Evolutionary conservation across 208 protist species (phyloP).

Genomic region (Kentomonas sorsogonicus): DNA sequence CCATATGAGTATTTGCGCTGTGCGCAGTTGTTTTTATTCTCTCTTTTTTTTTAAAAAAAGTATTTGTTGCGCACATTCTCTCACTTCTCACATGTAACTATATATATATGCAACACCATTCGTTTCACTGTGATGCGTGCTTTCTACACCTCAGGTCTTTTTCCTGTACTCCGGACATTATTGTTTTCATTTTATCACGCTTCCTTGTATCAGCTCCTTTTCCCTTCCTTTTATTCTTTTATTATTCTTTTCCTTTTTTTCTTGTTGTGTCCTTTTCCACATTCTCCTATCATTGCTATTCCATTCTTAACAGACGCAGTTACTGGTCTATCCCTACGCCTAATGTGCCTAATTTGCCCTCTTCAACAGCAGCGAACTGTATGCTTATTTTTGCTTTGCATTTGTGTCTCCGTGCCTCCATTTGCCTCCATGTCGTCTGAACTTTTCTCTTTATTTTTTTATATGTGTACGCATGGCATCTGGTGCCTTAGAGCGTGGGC

Average conservation of each 20-base stretch:
- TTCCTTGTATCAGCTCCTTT: neutral
- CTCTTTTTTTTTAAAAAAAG: conserved; percentile 3
- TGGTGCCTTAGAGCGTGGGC: too few species aligned
- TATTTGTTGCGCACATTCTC: neutral
- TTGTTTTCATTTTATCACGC: conserved; percentile 1
- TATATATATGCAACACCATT: neutral
- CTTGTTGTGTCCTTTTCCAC: conserved; percentile 2
- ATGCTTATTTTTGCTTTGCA: neutral
- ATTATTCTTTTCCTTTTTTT: conserved; percentile 13
- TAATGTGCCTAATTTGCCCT: neutral
- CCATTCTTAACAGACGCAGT: neutral
- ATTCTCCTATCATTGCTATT: neutral
- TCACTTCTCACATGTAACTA: neutral
- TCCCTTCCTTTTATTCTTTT: conserved; percentile 10
- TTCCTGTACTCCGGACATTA: neutral
- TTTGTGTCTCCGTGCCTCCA: neutral
- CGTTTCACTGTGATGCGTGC: too few species aligned
- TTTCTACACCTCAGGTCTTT: too few species aligned
- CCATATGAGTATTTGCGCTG: too few species aligned
- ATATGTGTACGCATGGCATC: too few species aligned
- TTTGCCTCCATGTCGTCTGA: neutral
- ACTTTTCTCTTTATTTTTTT: neutral
- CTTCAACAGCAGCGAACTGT: neutral
- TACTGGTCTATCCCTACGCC: neutral
- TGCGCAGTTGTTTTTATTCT: neutral